These are phyloP conservation scores for Miscanthus lutarioriparius DNA, from an alignment of 176 grass and related monocot genomes.

Conservation along the genomic window DNA sequence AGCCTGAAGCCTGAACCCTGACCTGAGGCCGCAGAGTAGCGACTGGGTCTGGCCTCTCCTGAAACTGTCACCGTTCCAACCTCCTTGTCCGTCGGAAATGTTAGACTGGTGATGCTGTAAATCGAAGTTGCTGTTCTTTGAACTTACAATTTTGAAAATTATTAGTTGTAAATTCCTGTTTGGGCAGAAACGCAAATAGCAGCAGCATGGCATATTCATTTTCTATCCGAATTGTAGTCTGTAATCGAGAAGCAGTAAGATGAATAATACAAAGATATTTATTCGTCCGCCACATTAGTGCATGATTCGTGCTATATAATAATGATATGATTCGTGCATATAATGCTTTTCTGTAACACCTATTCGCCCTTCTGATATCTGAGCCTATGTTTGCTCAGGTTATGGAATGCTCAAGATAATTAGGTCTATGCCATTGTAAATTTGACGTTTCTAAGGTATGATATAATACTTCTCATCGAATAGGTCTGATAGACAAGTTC, in stretches of 20 bases:
- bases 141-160: conserved; percentile 30
- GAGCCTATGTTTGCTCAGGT: background rate
- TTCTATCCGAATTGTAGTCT: background rate
- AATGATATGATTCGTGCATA: background rate
- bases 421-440: background rate
- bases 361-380: background rate
- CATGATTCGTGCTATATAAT: background rate
- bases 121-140: background rate
- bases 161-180: conserved; percentile 34
- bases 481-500: too few relatives aligned
- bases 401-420: background rate
- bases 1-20: background rate
- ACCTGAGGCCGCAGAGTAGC: background rate
- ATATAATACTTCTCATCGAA: too few relatives aligned
- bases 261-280: background rate
- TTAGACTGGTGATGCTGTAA: conserved; percentile 18
- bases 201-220: background rate
- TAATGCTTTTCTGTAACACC: background rate
- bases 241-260: background rate
- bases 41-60: background rate
- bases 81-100: background rate
- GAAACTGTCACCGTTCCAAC: background rate
- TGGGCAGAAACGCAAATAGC: conserved; percentile 21
- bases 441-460: too few relatives aligned
- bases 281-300: background rate